These are phyloP conservation scores for Glycine soja DNA, from an alignment of 306 rosid species.

Conservation along the genomic window DNA sequence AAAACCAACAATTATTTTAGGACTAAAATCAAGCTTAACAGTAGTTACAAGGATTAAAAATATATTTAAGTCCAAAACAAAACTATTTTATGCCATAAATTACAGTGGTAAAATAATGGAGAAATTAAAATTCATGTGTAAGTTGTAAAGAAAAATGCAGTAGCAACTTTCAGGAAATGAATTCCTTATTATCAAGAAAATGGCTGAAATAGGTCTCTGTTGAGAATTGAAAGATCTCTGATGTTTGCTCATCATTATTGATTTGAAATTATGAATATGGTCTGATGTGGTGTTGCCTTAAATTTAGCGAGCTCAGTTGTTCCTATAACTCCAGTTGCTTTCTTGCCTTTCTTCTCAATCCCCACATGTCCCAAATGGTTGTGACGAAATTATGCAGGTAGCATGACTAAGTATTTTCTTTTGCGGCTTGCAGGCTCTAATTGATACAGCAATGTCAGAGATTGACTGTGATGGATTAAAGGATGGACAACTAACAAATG, in stretches of 20 bases:
- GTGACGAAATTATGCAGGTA: constrained; percentile 25
- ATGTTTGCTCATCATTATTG: constrained; percentile 10
- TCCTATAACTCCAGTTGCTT: constrained; percentile 9
- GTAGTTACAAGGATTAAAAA: neutral
- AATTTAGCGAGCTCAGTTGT: constrained; percentile 1
- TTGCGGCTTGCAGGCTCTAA: constrained; percentile 64
- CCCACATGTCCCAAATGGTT: neutral
- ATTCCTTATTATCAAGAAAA: neutral
- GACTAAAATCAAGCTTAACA: neutral
- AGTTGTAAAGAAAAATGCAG: constrained; percentile 4
- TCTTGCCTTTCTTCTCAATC: constrained; percentile 17
- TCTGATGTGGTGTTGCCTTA: constrained; percentile 9
- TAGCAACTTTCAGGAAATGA: neutral
- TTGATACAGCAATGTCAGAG: constrained; percentile 61
- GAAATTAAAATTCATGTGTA: constrained; percentile 5
- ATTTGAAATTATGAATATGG: constrained; percentile 21
- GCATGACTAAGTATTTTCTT: constrained; percentile 30
- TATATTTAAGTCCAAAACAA: neutral
- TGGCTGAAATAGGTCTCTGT: neutral
- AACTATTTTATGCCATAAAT: constrained; percentile 5
- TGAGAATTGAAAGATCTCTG: constrained; percentile 13
- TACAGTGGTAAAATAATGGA: neutral
- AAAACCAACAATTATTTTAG: neutral
- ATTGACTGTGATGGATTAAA: constrained; percentile 50
- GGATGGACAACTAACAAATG: constrained; percentile 52